phyloP scores from a whole-genome alignment of 768 basidiomycete species.

The Collybiopsis luxurians region DNA sequence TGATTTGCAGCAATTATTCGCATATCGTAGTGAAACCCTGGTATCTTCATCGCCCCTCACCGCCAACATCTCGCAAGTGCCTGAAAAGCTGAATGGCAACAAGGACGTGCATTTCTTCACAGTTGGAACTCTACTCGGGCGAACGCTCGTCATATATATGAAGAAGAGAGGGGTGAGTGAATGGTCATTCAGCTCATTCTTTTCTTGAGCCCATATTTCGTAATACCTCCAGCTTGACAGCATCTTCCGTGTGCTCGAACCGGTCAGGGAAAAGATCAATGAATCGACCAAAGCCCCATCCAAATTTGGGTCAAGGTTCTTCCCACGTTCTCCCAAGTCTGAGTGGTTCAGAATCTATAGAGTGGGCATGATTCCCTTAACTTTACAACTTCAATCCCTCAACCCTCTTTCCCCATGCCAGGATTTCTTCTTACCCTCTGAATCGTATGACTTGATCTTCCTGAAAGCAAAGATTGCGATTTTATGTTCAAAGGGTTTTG shows the following conservation, averaged over 20 bases:
- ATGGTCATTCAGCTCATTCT: constrained; percentile 68
- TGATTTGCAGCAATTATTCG: constrained; percentile 67
- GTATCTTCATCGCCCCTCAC: constrained; percentile 82
- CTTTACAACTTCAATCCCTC: neutral
- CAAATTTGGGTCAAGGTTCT: constrained; percentile 69
- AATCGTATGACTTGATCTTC: constrained; percentile 89
- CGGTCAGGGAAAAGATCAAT: constrained; percentile 84
- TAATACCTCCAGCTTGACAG: constrained; percentile 78
- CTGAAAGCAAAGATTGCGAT: constrained; percentile 92
- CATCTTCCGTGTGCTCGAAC: constrained; percentile 94
- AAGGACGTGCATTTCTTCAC: constrained; percentile 97
- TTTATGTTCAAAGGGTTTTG: constrained; percentile 91
- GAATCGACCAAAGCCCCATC: constrained; percentile 71
- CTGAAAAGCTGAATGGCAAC: constrained; percentile 87
- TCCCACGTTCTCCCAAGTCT: constrained; percentile 75
- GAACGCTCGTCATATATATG: constrained; percentile 81
- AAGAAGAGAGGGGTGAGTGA: constrained; percentile 74
- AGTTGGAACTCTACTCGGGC: constrained; percentile 81
- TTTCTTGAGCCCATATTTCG: constrained; percentile 66
- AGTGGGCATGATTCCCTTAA: constrained; percentile 21
- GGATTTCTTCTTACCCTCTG: constrained; percentile 88
- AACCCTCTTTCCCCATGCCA: neutral
- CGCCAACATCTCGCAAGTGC: constrained; percentile 67
- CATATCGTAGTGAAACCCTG: constrained; percentile 94
- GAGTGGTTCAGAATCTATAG: constrained; percentile 97